Evolutionary conservation across 1,139 yeast species (phyloP).

Genomic region (Saccharomyces uvarum): DNA sequence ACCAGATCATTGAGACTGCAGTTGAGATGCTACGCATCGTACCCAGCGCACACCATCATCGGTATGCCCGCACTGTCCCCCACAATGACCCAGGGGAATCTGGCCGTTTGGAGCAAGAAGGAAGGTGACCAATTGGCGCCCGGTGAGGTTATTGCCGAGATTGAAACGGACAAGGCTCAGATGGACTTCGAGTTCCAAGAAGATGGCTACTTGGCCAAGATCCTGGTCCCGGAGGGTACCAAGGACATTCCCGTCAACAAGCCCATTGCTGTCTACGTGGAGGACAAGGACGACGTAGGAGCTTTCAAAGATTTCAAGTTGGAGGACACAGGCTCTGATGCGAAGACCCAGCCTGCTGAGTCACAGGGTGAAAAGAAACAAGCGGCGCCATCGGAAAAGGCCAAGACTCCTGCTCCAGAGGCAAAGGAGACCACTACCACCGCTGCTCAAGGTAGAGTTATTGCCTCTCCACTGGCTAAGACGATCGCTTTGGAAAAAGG

Average conservation of each 20-base stretch:
- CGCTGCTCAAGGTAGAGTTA: slow-evolving; percentile 54
- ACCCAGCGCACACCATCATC: slow-evolving; percentile 57
- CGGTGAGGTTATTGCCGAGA: slow-evolving; percentile 92
- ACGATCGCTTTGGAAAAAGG: slow-evolving; percentile 90
- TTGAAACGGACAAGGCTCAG: slow-evolving; percentile 96
- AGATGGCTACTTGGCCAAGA: slow-evolving; percentile 91
- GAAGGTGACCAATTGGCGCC: slow-evolving; percentile 83
- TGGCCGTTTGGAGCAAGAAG: slow-evolving; percentile 80
- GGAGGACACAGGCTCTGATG: slow-evolving; percentile 55
- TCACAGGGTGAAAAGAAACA: slow-evolving; percentile 16
- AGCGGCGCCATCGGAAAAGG: slow-evolving; percentile 4
- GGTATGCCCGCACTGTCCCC: slow-evolving; percentile 88
- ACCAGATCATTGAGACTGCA: slow-evolving; percentile 18
- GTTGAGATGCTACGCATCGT: slow-evolving; percentile 34
- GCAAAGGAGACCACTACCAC: slow-evolving; percentile 18
- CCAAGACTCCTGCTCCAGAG: not conserved
- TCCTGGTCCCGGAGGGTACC: slow-evolving; percentile 76
- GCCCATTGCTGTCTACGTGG: slow-evolving; percentile 96
- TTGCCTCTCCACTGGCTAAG: slow-evolving; percentile 95
- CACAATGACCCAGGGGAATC: slow-evolving; percentile 93
- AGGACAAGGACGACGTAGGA: slow-evolving; percentile 71
- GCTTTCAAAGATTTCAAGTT: slow-evolving; percentile 85
- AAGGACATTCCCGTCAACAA: slow-evolving; percentile 87
- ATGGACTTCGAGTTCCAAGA: slow-evolving; percentile 99
- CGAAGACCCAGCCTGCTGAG: slow-evolving; percentile 3